Evolutionary conservation across 2,329 filamentous ascomycete species (phyloP).

Genomic region (Xylaria sp.): DNA sequence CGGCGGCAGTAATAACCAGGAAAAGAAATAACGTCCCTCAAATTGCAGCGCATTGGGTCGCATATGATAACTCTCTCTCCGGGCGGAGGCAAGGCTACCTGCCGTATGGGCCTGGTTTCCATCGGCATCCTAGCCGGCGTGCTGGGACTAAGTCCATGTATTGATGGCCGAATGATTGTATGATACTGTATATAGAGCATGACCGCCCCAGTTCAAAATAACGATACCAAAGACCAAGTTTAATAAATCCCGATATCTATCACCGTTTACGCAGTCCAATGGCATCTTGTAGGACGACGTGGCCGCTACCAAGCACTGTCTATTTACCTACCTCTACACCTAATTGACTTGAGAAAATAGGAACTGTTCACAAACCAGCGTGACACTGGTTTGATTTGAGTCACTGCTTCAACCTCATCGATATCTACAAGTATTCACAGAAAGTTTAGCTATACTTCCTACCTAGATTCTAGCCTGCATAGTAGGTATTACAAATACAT

Average conservation of each 20-base stretch:
- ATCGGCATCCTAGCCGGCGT: not conserved
- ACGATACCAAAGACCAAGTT: constrained; percentile 8
- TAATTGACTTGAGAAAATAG: not conserved
- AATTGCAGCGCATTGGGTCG: not conserved
- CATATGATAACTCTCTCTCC: not conserved
- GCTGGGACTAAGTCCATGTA: not conserved
- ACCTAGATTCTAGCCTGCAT: too few species aligned
- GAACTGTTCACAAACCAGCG: too few species aligned
- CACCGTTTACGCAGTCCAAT: not conserved
- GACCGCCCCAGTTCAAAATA: constrained; percentile 4
- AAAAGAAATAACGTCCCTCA: constrained; percentile 37
- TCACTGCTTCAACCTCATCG: not conserved
- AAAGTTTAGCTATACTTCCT: not conserved
- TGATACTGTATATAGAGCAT: constrained; percentile 33
- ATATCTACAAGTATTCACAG: not conserved
- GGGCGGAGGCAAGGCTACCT: not conserved
- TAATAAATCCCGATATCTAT: constrained; percentile 9
- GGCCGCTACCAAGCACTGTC: too few species aligned
- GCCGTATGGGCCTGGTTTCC: not conserved
- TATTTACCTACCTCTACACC: not conserved
- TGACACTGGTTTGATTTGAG: too few species aligned
- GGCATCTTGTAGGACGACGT: not conserved
- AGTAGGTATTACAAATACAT: not conserved
- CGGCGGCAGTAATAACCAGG: constrained; percentile 25
- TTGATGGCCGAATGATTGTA: constrained; percentile 28